Conservation (phyloP, 2,329 filamentous ascomycete species). For the Colletotrichum eleusines region DNA sequence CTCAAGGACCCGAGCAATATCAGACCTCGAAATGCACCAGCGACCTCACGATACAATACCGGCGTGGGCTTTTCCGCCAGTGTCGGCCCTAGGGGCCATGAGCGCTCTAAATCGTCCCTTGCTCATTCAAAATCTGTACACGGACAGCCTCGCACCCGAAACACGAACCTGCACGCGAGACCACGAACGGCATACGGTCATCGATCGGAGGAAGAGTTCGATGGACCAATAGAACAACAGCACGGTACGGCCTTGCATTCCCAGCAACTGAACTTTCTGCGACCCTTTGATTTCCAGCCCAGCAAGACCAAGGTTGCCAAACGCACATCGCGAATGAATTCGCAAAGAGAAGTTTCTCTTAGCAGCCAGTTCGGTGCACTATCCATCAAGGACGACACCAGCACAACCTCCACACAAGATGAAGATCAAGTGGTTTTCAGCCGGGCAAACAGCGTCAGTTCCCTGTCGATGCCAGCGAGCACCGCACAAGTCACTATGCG, state of each 20-base stretch:
- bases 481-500: constrained; percentile 45
- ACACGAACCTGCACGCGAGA: constrained; percentile 51
- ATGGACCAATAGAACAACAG: constrained; percentile 49
- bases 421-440: constrained; percentile 63
- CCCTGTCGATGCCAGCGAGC: constrained; percentile 25
- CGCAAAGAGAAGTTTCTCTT: constrained; percentile 60
- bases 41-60: constrained; percentile 41
- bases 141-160: constrained; percentile 56
- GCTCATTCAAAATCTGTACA: constrained; percentile 45
- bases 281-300: constrained; percentile 32
- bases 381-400: constrained; percentile 53
- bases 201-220: constrained; percentile 54
- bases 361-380: constrained; percentile 54
- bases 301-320: constrained; percentile 47
- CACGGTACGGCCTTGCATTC: constrained; percentile 51
- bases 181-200: constrained; percentile 57
- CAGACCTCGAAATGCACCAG: constrained; percentile 48
- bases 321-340: constrained; percentile 47
- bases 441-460: constrained; percentile 44
- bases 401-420: constrained; percentile 39
- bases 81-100: constrained; percentile 64
- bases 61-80: constrained; percentile 68
- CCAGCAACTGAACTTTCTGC: constrained; percentile 30
- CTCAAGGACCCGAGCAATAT: constrained; percentile 48
- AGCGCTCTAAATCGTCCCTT: constrained; percentile 66